A percentile compares a stretch with the other conserved stretches of the same genome.
Conservation (phyloP, 306 rosid species). For the Aeschynomene evenia region DNA sequence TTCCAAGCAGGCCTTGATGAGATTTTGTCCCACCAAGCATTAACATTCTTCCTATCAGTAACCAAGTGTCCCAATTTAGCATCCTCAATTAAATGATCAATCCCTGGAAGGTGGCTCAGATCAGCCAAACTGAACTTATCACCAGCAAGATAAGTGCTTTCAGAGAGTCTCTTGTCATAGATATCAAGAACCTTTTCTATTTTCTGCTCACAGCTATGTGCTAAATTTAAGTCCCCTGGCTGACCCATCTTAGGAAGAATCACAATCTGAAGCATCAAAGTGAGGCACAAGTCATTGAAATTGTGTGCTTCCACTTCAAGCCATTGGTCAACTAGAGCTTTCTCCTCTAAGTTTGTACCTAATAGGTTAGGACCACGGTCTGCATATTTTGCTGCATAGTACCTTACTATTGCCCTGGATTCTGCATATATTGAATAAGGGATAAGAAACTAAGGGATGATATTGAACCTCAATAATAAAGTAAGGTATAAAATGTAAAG, state of each 20-base stretch:
- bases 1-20: conserved; percentile 68
- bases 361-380: conserved; percentile 56
- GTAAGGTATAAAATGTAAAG: no score
- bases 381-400: conserved; percentile 57
- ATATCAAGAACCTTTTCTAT: conserved; percentile 60
- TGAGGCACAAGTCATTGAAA: conserved; percentile 60
- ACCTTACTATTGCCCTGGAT: conserved; percentile 67
- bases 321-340: conserved; percentile 75
- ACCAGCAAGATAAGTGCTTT: conserved; percentile 57
- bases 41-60: conserved; percentile 49
- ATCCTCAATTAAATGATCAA: conserved; percentile 43
- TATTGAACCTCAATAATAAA: background rate
- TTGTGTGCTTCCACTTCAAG: conserved; percentile 73
- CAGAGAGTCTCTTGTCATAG: conserved; percentile 49
- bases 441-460: no score
- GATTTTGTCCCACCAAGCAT: conserved; percentile 66
- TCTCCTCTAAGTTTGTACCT: conserved; percentile 61
- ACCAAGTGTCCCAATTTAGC: conserved; percentile 55
- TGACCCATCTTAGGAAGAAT: conserved; percentile 57
- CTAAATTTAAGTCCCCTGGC: conserved; percentile 43
- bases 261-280: conserved; percentile 49
- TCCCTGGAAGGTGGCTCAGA: conserved; percentile 64
- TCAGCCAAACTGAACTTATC: conserved; percentile 60
- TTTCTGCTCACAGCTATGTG: conserved; percentile 35
- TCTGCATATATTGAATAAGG: conserved; percentile 33